Evolutionary conservation across 768 basidiomycete species (phyloP).

Genomic region (Mycena latifolia): DNA sequence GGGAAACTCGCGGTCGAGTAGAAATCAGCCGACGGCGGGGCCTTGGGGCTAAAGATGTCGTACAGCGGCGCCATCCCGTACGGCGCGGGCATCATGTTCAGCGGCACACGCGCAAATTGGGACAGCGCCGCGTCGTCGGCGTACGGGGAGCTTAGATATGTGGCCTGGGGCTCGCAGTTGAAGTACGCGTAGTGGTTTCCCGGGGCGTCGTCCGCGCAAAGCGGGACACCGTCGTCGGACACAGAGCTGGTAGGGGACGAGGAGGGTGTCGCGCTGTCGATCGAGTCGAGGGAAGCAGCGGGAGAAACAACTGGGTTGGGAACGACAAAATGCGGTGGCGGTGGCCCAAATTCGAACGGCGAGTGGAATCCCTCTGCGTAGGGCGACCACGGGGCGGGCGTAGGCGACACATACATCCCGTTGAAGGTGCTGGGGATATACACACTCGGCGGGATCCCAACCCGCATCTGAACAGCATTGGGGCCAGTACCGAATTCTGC

Average conservation of each 20-base stretch:
- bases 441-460: neutral
- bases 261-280: constrained; percentile 9
- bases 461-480: constrained; percentile 3
- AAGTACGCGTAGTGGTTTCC: constrained; percentile 19
- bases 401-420: constrained; percentile 1
- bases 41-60: constrained; percentile 31
- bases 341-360: constrained; percentile 10
- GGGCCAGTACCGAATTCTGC: constrained; percentile 1
- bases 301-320: constrained; percentile 1
- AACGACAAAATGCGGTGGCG: constrained; percentile 5
- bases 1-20: constrained; percentile 4
- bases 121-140: neutral
- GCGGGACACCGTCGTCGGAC: constrained; percentile 13
- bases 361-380: constrained; percentile 3
- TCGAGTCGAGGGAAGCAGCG: constrained; percentile 8
- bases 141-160: constrained; percentile 5
- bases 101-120: constrained; percentile 1
- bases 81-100: constrained; percentile 14
- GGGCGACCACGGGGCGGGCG: constrained; percentile 11
- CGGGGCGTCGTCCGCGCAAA: constrained; percentile 10
- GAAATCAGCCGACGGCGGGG: constrained; percentile 15
- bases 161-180: neutral
- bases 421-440: constrained; percentile 17
- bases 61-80: constrained; percentile 29
- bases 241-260: constrained; percentile 26